Evolutionary conservation across 208 protist species (phyloP).

Genomic region (Crithidia bombi): DNA sequence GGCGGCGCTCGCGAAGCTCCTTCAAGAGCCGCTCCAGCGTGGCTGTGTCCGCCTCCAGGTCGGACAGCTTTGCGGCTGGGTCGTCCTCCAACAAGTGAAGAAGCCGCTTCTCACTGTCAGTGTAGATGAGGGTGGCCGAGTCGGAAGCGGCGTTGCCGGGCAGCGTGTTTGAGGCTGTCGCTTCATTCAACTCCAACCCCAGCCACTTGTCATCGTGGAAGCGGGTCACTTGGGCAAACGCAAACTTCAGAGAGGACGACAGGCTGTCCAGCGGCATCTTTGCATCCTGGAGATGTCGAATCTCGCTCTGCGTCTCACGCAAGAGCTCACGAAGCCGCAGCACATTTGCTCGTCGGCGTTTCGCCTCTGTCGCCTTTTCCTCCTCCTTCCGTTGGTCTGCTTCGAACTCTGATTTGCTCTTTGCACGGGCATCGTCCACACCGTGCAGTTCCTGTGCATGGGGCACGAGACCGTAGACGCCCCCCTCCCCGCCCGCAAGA

Average conservation of each 20-base stretch:
- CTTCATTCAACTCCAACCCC: background rate
- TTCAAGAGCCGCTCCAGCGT: slow-evolving; percentile 21
- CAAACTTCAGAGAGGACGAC: slow-evolving; percentile 6
- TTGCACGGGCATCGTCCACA: background rate
- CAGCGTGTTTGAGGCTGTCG: background rate
- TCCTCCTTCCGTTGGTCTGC: background rate
- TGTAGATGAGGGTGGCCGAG: slow-evolving; percentile 16
- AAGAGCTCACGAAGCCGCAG: slow-evolving; percentile 10
- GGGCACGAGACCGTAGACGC: background rate
- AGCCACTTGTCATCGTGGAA: background rate
- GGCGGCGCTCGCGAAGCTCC: slow-evolving; percentile 14
- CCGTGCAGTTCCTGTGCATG: background rate
- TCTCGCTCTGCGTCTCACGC: slow-evolving; percentile 10
- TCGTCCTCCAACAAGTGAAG: background rate
- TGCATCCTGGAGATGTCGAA: background rate
- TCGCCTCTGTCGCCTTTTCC: slow-evolving; percentile 3
- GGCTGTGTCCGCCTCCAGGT: slow-evolving; percentile 3
- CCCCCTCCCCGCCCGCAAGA: background rate
- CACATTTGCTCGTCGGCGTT: slow-evolving; percentile 1
- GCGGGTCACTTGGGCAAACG: slow-evolving; percentile 4
- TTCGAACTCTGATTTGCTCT: background rate
- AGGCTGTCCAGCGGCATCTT: slow-evolving; percentile 13
- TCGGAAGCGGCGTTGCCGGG: background rate
- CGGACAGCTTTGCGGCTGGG: background rate
- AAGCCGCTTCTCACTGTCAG: background rate